Percentiles rank a stretch among this genome's conserved stretches.
These are phyloP conservation scores for Entomortierella lignicola DNA, from an alignment of 192 early-diverging fungal genomes.

Conservation along the genomic window DNA sequence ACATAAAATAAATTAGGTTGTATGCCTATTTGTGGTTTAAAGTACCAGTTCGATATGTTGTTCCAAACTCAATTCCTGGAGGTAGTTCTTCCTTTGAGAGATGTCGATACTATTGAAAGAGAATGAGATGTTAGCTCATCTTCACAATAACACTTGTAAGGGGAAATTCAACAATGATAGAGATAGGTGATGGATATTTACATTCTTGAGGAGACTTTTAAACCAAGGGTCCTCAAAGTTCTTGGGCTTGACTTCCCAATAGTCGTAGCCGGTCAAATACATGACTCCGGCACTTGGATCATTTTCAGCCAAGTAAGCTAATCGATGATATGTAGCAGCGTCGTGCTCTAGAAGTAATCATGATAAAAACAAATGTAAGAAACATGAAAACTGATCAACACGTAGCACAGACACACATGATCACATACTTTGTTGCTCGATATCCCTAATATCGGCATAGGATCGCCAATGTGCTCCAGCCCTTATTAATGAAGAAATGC, in stretches of 20 bases:
- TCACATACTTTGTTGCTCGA: constrained; percentile 56
- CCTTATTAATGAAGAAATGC: constrained; percentile 16
- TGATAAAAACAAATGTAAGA: too few species aligned
- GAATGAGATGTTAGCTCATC: too few species aligned
- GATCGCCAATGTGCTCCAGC: constrained; percentile 64
- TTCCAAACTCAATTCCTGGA: constrained; percentile 66
- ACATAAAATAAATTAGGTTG: too few species aligned
- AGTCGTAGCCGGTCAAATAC: constrained; percentile 64
- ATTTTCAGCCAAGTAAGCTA: constrained; percentile 50
- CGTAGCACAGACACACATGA: not conserved
- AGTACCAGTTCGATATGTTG: constrained; percentile 69
- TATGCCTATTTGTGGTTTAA: too few species aligned
- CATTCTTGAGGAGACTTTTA: constrained; percentile 59
- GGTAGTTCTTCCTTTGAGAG: constrained; percentile 61
- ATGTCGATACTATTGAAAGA: constrained; percentile 52
- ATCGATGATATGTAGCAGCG: constrained; percentile 42
- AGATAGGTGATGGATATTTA: constrained; percentile 17
- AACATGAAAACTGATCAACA: too few species aligned
- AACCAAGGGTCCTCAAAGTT: constrained; percentile 75
- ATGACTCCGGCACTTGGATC: constrained; percentile 62
- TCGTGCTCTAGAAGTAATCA: constrained; percentile 44
- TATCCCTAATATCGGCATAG: constrained; percentile 56
- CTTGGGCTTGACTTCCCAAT: constrained; percentile 63
- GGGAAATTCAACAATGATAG: not conserved
- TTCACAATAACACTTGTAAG: too few species aligned